A percentile compares a stretch with the other conserved stretches of the same genome.
Evolutionary conservation across 768 basidiomycete species (phyloP).

Genomic region (Xerocomus spinulosus): DNA sequence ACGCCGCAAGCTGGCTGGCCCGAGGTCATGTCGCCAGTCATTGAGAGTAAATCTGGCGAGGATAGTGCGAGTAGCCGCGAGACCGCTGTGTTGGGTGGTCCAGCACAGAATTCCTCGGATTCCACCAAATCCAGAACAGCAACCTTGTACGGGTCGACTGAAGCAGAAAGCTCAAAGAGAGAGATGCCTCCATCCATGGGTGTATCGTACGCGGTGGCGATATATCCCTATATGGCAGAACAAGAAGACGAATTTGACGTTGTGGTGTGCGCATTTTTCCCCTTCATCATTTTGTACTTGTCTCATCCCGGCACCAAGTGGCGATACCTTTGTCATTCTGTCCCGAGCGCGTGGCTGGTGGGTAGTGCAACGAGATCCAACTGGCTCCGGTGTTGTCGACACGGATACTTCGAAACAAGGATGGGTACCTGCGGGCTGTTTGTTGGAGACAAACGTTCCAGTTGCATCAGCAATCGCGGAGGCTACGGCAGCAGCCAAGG

Average conservation of each 20-base stretch:
- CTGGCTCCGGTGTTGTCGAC: constrained; percentile 74
- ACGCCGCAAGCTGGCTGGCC: constrained; percentile 74
- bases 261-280: constrained; percentile 64
- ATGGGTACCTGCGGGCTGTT: constrained; percentile 97
- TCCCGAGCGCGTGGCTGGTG: constrained; percentile 98
- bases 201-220: constrained; percentile 93
- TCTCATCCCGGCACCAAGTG: constrained; percentile 41
- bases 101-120: constrained; percentile 29
- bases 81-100: constrained; percentile 29
- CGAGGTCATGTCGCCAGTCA: constrained; percentile 60
- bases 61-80: constrained; percentile 36
- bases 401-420: constrained; percentile 79
- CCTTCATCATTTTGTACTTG: not conserved
- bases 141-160: constrained; percentile 15
- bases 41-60: constrained; percentile 46
- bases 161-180: constrained; percentile 34
- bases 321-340: constrained; percentile 90
- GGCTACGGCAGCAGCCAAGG: constrained; percentile 60
- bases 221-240: constrained; percentile 98
- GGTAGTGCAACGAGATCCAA: constrained; percentile 94
- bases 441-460: constrained; percentile 89
- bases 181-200: constrained; percentile 47
- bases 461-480: constrained; percentile 85
- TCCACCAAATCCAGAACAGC: constrained; percentile 16
- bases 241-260: constrained; percentile 99